Evolutionary conservation across 1,139 yeast genomes (phyloP).

Genomic region (Candida glucosophila): DNA sequence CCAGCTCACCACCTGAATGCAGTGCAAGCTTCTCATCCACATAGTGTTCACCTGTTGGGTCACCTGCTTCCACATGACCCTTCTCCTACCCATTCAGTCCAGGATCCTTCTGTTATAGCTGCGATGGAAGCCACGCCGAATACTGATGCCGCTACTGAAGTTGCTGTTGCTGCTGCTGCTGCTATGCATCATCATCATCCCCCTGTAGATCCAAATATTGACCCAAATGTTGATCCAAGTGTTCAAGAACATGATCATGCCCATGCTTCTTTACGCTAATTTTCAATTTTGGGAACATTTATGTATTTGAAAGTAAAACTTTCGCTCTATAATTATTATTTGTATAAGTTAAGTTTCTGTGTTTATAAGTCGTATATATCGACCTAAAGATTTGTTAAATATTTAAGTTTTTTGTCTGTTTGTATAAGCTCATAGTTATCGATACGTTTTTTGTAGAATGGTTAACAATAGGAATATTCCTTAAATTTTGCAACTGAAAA

Average conservation of each 20-base stretch:
- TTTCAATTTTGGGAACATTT: background rate
- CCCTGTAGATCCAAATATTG: slow-evolving; percentile 34
- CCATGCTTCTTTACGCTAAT: slow-evolving; percentile 11
- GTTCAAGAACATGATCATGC: slow-evolving; percentile 38
- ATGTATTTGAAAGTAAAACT: background rate
- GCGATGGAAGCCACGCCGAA: slow-evolving; percentile 34
- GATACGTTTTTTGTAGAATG: too few species aligned
- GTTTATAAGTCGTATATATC: too few species aligned
- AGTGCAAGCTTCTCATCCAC: slow-evolving; percentile 7
- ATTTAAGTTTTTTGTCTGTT: too few species aligned
- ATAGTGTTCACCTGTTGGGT: slow-evolving; percentile 9
- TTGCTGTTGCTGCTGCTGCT: slow-evolving; percentile 23
- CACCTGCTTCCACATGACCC: slow-evolving; percentile 14
- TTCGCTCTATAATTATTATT: too few species aligned
- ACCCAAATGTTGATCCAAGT: slow-evolving; percentile 38
- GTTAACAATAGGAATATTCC: too few species aligned
- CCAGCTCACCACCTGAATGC: slow-evolving; percentile 8
- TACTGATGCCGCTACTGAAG: slow-evolving; percentile 12
- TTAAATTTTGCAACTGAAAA: too few species aligned
- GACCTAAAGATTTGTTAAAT: too few species aligned
- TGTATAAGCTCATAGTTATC: too few species aligned
- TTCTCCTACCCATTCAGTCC: slow-evolving; percentile 24
- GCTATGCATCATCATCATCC: slow-evolving; percentile 16
- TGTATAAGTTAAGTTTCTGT: too few species aligned
- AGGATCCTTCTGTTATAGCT: slow-evolving; percentile 38